Evolutionary conservation across 176 grass and related monocot species (phyloP), one percentile per base, ranked within the genome.

Genomic region (Pontederia crassipes): DNA sequence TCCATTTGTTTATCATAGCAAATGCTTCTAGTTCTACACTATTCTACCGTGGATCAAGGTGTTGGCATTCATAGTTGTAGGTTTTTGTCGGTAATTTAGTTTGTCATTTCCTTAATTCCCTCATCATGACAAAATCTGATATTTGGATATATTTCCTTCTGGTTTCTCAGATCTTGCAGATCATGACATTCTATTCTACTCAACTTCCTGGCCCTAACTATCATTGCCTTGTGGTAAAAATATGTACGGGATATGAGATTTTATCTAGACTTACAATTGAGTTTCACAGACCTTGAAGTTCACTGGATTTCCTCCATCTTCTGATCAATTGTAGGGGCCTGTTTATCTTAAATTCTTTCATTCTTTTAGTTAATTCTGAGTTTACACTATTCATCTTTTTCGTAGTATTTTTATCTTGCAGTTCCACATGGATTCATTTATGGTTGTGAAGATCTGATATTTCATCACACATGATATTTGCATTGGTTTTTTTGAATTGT

Each of bases 1-100:
- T 69, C 66, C 66, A 20, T 69, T 69, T 69, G 66, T 69, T 24
- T 69, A 45, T 69, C 66, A 46, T 46, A 69, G 66, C 66, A 69
- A 69, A 46, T 29, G 66, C 53, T 69, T 69, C 53, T 69, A 69
- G 29, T 69, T 69, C 53, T 69, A 69, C 66, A 69, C 52, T 47
- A 52, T 56, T 46, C 28, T 69, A 9, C 32, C 56, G 16, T 69
- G 66, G 66, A 12, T 52, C 16, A 69, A 52, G 45, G 53, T 69
- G 28, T 57, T 69, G 66, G 53, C 53, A 69, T 69, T 48, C 56
- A 20, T 69, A 57, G 66, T 69, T 69, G 66, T 69, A 69, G 40
- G 66, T 54, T 67, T 5, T 15, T 54, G 46, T 9, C 24, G n/a
- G 16, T 69, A 13, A 13, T 46, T 8, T 57, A 17, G 18, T 20